These are phyloP conservation scores for Leccinum longicurvipes DNA, from an alignment of 768 basidiomycete species.

Conservation along the genomic window DNA sequence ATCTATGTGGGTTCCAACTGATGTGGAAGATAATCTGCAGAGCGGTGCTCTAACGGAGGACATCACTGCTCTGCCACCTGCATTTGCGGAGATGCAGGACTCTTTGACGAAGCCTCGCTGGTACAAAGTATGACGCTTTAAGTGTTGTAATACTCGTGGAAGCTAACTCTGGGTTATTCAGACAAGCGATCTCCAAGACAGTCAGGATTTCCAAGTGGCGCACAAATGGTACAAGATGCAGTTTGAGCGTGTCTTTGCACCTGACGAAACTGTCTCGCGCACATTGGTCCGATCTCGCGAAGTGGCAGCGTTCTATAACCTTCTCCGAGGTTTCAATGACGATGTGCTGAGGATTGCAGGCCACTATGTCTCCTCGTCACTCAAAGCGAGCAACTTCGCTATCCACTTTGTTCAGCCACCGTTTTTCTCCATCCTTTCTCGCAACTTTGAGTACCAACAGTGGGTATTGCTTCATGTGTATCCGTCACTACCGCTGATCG, in stretches of 20 bases:
- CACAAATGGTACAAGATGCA: neutral
- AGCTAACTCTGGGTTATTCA: neutral
- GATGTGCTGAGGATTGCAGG: neutral
- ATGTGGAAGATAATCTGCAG: neutral
- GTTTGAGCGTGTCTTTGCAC: neutral
- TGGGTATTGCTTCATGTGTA: neutral
- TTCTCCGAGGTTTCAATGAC: neutral
- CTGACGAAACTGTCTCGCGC: neutral
- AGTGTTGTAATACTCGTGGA: no score
- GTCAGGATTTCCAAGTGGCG: neutral
- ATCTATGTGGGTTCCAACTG: neutral
- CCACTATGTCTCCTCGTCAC: neutral
- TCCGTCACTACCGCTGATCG: neutral
- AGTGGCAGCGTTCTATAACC: conserved; percentile 5
- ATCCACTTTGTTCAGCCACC: conserved; percentile 10
- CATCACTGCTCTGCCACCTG: no score
- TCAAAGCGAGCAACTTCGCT: conserved; percentile 12
- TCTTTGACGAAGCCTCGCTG: no score
- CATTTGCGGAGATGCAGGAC: no score
- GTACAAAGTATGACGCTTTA: no score
- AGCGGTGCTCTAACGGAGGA: neutral
- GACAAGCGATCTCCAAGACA: neutral
- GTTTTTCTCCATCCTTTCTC: conserved; percentile 3
- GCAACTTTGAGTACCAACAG: neutral
- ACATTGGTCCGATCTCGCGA: neutral